Conservation (phyloP, 257 asterid genomes). For the Parsonsia alboflavescens region DNA sequence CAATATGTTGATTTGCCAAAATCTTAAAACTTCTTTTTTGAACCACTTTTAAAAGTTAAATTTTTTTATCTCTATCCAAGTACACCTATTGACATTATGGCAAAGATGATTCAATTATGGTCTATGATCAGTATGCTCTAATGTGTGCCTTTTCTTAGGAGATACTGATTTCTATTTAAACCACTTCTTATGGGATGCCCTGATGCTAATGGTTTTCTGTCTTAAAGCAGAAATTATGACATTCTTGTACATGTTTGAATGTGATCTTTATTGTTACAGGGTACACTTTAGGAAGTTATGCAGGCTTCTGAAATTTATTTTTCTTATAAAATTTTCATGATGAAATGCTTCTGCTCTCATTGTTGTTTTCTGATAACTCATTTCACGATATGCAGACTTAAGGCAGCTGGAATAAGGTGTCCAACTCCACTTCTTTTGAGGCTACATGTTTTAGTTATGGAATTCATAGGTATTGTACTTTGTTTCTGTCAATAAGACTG, state of each 20-base stretch:
- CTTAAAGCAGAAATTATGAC: background rate
- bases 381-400: conserved; percentile 42
- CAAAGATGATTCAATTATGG: background rate
- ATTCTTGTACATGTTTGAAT: background rate
- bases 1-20: too few species aligned
- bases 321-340: background rate
- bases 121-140: background rate
- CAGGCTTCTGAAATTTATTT: background rate
- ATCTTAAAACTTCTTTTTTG: too few species aligned
- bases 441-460: conserved; percentile 97
- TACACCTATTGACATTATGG: background rate
- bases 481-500: background rate
- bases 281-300: background rate
- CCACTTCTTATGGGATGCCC: background rate
- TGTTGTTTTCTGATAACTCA: background rate
- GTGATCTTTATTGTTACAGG: background rate
- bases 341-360: background rate
- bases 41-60: too few species aligned
- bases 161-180: background rate
- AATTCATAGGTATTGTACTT: conserved; percentile 68
- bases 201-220: background rate
- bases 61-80: too few species aligned
- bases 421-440: conserved; percentile 80
- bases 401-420: conserved; percentile 90
- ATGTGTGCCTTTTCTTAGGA: background rate